Conservation (phyloP, 2,329 filamentous ascomycete species). For the Domatiomyces globalis region DNA sequence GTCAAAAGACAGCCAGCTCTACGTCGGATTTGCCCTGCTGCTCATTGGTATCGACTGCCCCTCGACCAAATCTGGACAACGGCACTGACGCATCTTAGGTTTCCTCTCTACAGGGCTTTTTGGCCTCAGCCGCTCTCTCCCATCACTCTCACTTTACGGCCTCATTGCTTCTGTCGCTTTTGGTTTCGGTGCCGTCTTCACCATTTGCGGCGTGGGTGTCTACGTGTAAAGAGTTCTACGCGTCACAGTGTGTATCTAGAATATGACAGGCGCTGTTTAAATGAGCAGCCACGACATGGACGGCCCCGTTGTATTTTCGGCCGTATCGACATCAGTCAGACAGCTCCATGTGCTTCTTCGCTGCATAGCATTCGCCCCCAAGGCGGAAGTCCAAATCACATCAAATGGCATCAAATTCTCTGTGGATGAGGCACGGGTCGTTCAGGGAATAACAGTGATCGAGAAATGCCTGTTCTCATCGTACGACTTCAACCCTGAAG, state of each 20-base stretch:
- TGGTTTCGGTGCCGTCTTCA: slow-evolving; percentile 87
- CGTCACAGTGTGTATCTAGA: slow-evolving; percentile 3
- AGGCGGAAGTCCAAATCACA: slow-evolving; percentile 58
- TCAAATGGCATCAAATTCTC: slow-evolving; percentile 75
- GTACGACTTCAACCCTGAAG: slow-evolving; percentile 52
- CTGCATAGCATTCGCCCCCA: slow-evolving; percentile 47
- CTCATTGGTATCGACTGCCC: slow-evolving; percentile 39
- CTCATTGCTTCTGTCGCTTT: slow-evolving; percentile 77
- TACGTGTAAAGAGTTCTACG: slow-evolving; percentile 57
- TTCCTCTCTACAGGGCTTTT: slow-evolving; percentile 65
- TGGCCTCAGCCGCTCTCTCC: slow-evolving; percentile 67
- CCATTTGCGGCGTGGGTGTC: slow-evolving; percentile 97
- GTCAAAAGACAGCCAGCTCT: slow-evolving; percentile 71
- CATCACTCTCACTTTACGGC: slow-evolving; percentile 63
- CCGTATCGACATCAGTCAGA: slow-evolving; percentile 47
- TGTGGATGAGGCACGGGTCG: slow-evolving; percentile 73
- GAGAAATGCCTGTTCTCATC: slow-evolving; percentile 80
- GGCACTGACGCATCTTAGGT: slow-evolving; percentile 26
- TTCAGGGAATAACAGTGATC: slow-evolving; percentile 82
- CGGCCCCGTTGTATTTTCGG: slow-evolving; percentile 40
- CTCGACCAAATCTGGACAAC: neutral
- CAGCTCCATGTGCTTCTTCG: slow-evolving; percentile 47
- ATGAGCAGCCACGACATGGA: slow-evolving; percentile 10
- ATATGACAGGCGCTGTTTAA: slow-evolving; percentile 1
- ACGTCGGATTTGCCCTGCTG: slow-evolving; percentile 63